These are phyloP conservation scores for Candida koratica DNA, from an alignment of 805 yeast genomes.

Conservation along the genomic window DNA sequence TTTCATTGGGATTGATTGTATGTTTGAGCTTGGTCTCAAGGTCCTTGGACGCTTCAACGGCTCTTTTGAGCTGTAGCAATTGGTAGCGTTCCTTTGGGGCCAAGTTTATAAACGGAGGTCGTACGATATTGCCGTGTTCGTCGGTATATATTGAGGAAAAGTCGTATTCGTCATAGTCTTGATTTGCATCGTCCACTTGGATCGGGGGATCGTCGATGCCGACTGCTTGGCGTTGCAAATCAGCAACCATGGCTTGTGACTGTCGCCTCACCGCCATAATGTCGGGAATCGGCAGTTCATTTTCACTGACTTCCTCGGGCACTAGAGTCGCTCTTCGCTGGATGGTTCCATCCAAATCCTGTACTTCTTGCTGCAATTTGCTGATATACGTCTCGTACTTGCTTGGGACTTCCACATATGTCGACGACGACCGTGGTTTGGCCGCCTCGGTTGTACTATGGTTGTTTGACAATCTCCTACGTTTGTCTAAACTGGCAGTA, in stretches of 20 bases:
- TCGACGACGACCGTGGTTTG: constrained; percentile 27
- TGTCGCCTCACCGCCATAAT: constrained; percentile 12
- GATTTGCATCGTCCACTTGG: constrained; percentile 27
- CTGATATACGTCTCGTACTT: constrained; percentile 12
- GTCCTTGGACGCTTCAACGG: constrained; percentile 34
- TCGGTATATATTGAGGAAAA: constrained; percentile 35
- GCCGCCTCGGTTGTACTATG: constrained; percentile 9
- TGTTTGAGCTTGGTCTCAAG: constrained; percentile 33
- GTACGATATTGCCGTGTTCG: constrained; percentile 33
- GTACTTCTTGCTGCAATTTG: constrained; percentile 17
- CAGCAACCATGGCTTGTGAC: constrained; percentile 10
- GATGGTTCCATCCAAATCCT: constrained; percentile 17
- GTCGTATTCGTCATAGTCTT: constrained; percentile 3
- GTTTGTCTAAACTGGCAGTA: constrained; percentile 28
- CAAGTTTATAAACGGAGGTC: constrained; percentile 43
- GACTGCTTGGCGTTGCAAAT: neutral
- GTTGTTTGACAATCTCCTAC: constrained; percentile 25
- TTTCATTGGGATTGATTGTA: constrained; percentile 40
- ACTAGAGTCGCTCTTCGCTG: constrained; percentile 24
- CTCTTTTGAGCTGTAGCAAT: constrained; percentile 35
- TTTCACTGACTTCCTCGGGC: constrained; percentile 6
- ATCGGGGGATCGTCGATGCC: neutral
- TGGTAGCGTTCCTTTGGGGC: constrained; percentile 43
- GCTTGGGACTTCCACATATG: constrained; percentile 3
- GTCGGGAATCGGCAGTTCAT: constrained; percentile 17